Evolutionary conservation across 106 monocot species (phyloP), one percentile per base, ranked within the genome.

Genomic region (Platanthera guangdongensis): DNA sequence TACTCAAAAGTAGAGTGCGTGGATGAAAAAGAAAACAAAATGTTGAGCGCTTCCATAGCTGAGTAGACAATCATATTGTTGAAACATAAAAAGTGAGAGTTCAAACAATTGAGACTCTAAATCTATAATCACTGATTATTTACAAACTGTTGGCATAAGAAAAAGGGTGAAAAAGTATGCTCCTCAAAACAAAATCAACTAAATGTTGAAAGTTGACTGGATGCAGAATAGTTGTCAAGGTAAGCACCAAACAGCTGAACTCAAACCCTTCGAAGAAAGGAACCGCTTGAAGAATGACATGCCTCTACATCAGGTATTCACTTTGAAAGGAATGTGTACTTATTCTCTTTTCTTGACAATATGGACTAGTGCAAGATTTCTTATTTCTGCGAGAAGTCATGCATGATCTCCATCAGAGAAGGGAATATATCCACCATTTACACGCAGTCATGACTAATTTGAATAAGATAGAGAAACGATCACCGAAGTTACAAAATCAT

Each of bases 181-280:
- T 70, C 47, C 0, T 70, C 30, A 70, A 70, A 70, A 70, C 69
- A 21, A 70, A 70, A 70, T 70, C 69, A 70, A 16, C 47, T 70
- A 47, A 70, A 15, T 70, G 39, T 70, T 70, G 69, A 70, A 47
- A 46, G n/a, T 4, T 15, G n/a, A 16, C 4, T 70, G 69, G 69
- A 16, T 47, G 47, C 69, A 70, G 46, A 45, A 70, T 47, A 47
- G 5, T 47, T 48, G 47, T 70, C 8, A 70, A 70, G 13, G 14
- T 47, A 70, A 5, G 4, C 5, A 47, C 47, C 46, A 3, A 70
- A 47, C 7, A 15, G 6, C n/a, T 47, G 11, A 46, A 16, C 47
- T 47, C 69, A 70, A 15, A 47, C 69, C 47, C 69, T 70, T 47
- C 15, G 15, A 45, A 70, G 45, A 46, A 70, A 14, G 47, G 5